These are phyloP conservation scores for Plasmodium coatneyi DNA, from an alignment of 169 alveolate species.

Conservation along the genomic window DNA sequence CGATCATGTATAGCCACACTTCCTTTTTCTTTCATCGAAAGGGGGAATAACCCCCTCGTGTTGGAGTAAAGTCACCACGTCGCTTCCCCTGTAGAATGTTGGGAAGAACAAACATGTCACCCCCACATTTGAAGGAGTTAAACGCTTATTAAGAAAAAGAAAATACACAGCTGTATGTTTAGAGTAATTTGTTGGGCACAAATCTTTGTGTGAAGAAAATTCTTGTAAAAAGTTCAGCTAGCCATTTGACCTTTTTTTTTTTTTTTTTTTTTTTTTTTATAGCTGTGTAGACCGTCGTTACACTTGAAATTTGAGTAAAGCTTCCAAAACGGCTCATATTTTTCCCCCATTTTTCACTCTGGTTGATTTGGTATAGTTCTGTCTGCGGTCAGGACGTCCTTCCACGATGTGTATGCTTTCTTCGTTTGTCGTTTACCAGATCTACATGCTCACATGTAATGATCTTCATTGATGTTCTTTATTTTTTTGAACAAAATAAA, in stretches of 20 bases:
- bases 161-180: neutral
- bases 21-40: neutral
- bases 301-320: neutral
- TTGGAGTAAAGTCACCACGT: neutral
- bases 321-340: neutral
- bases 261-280: neutral
- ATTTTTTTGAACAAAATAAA: neutral
- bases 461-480: neutral
- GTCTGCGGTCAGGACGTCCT: neutral
- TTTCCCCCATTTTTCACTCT: neutral
- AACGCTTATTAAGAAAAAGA: too few species aligned
- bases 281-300: neutral
- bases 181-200: neutral
- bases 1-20: neutral
- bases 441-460: neutral
- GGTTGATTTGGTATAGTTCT: neutral
- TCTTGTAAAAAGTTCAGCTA: neutral
- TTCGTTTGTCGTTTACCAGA: neutral
- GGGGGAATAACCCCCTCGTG: neutral
- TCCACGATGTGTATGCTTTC: neutral
- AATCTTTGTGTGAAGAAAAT: neutral
- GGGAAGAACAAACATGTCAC: neutral
- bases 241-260: neutral
- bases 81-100: neutral
- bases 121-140: neutral